Evolutionary conservation across 352 stramenopile species (phyloP).

Genomic region (Phytophthora hibernalis): DNA sequence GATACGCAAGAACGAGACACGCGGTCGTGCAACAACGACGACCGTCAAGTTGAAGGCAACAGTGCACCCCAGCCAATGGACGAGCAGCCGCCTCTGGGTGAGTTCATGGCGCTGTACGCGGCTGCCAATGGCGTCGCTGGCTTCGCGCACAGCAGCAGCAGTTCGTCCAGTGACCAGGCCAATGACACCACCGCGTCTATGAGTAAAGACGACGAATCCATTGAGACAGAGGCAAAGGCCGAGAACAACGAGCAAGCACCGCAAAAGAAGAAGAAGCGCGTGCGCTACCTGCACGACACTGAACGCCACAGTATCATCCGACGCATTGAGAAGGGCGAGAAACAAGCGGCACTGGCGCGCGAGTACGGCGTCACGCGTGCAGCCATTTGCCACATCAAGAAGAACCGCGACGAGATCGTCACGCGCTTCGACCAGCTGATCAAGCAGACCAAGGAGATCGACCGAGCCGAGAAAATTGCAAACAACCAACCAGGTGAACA

Average conservation of each 20-base stretch:
- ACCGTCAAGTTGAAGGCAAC: constrained; percentile 25
- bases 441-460: constrained; percentile 55
- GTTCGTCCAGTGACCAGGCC: neutral
- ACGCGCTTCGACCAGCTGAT: constrained; percentile 59
- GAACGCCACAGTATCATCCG: constrained; percentile 69
- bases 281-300: constrained; percentile 62
- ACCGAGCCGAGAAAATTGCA: constrained; percentile 49
- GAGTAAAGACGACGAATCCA: neutral
- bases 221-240: neutral
- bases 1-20: constrained; percentile 23
- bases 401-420: constrained; percentile 72
- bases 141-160: constrained; percentile 1
- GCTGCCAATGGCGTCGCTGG: neutral
- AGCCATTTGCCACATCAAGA: constrained; percentile 82
- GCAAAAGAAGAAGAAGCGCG: constrained; percentile 45
- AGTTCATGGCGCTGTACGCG: constrained; percentile 25
- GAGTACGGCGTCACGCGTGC: constrained; percentile 75
- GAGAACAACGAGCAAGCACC: neutral
- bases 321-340: constrained; percentile 69
- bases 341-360: constrained; percentile 59
- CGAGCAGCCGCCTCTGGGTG: constrained; percentile 8
- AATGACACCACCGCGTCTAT: too few species aligned
- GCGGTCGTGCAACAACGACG: constrained; percentile 15
- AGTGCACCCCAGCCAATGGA: constrained; percentile 1
- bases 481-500: constrained; percentile 21